phyloP scores from a whole-genome alignment of 495 filamentous ascomycete species.

The Parachaetomium inaequale region DNA sequence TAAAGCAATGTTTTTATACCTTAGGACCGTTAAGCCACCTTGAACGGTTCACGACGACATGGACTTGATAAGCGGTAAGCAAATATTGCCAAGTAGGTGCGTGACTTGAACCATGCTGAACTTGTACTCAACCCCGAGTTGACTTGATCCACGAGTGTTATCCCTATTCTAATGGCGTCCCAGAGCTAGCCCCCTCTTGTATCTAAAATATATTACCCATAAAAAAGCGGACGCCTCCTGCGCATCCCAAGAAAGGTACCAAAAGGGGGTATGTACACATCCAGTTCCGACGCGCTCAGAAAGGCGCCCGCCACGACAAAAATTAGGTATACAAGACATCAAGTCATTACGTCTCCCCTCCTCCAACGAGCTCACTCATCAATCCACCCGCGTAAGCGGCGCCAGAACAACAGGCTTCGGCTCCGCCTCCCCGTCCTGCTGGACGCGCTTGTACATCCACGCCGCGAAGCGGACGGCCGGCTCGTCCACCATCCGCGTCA shows the following conservation, averaged over 20 bases:
- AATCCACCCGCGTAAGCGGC: conserved; percentile 20
- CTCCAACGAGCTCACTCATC: neutral
- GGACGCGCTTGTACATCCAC: conserved; percentile 48
- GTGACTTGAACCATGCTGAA: neutral
- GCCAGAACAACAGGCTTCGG: conserved; percentile 14
- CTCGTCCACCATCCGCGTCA: conserved; percentile 54
- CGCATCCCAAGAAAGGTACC: neutral
- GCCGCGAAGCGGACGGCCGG: conserved; percentile 51
- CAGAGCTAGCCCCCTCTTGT: neutral
- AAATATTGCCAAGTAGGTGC: too few species aligned
- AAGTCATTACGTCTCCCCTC: neutral
- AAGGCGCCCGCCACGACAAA: too few species aligned
- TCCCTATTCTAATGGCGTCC: neutral
- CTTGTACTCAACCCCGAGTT: too few species aligned
- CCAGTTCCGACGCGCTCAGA: neutral
- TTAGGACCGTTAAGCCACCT: neutral
- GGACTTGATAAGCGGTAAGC: too few species aligned
- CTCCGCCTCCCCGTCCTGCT: conserved; percentile 17
- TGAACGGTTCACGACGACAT: neutral
- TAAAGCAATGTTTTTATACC: neutral
- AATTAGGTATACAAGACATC: neutral
- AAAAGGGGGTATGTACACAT: neutral
- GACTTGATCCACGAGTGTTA: neutral
- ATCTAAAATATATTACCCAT: neutral
- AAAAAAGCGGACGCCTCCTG: neutral